Percentiles rank a stretch among this genome's conserved stretches.
Evolutionary conservation across 1,284 basidiomycete species (phyloP).

Genomic region (Ceratobasidium sp.): DNA sequence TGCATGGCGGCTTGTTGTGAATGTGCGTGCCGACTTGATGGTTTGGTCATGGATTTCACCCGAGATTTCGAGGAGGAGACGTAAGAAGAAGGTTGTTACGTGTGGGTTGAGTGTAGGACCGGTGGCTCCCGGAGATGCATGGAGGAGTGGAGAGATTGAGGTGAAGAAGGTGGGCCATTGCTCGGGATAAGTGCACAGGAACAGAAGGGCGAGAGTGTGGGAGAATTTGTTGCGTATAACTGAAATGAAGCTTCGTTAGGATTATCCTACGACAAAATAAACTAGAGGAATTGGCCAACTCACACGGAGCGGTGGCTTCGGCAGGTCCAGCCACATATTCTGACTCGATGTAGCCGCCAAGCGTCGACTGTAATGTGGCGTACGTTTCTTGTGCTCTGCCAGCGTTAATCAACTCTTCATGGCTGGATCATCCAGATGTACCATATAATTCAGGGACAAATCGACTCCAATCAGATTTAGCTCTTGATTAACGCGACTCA

Average conservation of each 20-base stretch:
- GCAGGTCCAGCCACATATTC: conserved; percentile 84
- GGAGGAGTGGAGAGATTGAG: conserved; percentile 82
- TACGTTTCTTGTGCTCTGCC: background rate
- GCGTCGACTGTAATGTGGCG: conserved; percentile 31
- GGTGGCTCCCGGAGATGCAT: conserved; percentile 61
- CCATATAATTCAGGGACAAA: background rate
- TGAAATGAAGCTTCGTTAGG: conserved; percentile 54
- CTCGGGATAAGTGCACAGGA: conserved; percentile 89
- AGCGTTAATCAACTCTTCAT: conserved; percentile 21
- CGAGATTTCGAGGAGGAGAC: conserved; percentile 90
- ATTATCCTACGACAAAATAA: too few species aligned
- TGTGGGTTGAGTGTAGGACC: conserved; percentile 77
- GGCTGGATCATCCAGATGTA: background rate
- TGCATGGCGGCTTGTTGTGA: conserved; percentile 74
- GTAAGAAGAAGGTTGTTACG: conserved; percentile 87
- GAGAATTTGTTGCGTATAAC: conserved; percentile 97
- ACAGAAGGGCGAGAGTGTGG: conserved; percentile 95
- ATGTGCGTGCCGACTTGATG: conserved; percentile 85
- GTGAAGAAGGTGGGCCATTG: conserved; percentile 87
- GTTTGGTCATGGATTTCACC: conserved; percentile 93
- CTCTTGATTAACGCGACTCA: conserved; percentile 6
- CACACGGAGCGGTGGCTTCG: conserved; percentile 80
- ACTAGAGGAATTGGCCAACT: conserved; percentile 59
- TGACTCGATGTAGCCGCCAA: conserved; percentile 67
- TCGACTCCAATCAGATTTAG: conserved; percentile 29